These are phyloP conservation scores for Peniophora sp. DNA, from an alignment of 1,284 basidiomycete genomes.

Conservation along the genomic window DNA sequence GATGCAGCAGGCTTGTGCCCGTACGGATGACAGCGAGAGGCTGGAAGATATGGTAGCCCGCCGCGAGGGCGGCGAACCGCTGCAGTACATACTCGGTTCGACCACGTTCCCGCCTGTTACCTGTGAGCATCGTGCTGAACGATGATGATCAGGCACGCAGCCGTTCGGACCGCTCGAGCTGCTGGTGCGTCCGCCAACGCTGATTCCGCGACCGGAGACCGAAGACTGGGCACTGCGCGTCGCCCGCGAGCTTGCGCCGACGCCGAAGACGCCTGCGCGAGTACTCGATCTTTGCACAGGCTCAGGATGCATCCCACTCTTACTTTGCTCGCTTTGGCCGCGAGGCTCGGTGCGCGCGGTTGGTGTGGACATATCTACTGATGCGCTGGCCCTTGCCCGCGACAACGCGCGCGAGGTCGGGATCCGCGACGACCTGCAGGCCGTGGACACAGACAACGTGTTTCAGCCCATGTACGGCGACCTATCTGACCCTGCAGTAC, in stretches of 20 bases:
- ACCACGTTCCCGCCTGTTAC: neutral
- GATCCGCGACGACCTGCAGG: neutral
- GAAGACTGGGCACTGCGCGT: conserved; percentile 71
- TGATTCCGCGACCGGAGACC: conserved; percentile 91
- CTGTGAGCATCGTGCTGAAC: neutral
- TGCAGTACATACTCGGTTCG: conserved; percentile 88
- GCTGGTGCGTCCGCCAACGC: conserved; percentile 62
- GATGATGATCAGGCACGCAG: conserved; percentile 56
- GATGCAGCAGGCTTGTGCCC: conserved; percentile 39
- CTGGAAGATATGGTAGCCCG: conserved; percentile 45
- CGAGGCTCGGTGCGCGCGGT: conserved; percentile 41
- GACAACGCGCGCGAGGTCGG: conserved; percentile 48
- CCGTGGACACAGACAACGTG: conserved; percentile 24
- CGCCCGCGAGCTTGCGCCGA: conserved; percentile 32
- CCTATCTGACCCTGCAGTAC: conserved; percentile 32
- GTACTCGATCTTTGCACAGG: conserved; percentile 89
- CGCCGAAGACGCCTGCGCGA: conserved; percentile 30
- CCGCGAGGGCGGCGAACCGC: conserved; percentile 62
- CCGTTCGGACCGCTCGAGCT: conserved; percentile 83
- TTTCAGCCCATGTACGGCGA: conserved; percentile 41
- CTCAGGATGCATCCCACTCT: conserved; percentile 80
- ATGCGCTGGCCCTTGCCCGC: conserved; percentile 62
- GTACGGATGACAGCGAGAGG: conserved; percentile 11
- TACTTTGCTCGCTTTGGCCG: conserved; percentile 61
- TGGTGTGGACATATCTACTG: conserved; percentile 66